Conservation (phyloP, 139 green algal genomes). For the Chlamydomonas eustigma region DNA sequence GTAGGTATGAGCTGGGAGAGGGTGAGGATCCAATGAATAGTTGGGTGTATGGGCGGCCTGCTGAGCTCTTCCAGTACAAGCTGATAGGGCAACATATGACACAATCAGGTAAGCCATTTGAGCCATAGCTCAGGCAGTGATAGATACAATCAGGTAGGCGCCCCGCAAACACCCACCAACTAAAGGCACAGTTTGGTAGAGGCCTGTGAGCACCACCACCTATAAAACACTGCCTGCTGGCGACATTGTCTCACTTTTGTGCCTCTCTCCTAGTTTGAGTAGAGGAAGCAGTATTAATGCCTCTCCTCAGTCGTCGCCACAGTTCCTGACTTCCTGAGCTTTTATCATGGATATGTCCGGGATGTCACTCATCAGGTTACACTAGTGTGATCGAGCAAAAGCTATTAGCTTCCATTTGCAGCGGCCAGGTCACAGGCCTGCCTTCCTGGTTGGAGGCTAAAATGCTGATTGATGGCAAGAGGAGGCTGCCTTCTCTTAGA, state of each 20-base stretch:
- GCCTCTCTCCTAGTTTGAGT: no score
- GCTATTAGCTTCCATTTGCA: background rate
- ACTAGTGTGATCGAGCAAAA: background rate
- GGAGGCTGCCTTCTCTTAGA: background rate
- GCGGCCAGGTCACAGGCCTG: background rate
- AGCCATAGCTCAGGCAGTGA: background rate
- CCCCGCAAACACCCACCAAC: no score
- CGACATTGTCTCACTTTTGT: no score
- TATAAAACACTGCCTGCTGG: no score
- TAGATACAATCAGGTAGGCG: background rate
- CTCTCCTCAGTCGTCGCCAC: no score
- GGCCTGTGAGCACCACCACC: no score
- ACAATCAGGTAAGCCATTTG: constrained; percentile 20
- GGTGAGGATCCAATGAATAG: constrained; percentile 27
- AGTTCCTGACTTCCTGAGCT: no score
- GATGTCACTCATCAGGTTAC: background rate
- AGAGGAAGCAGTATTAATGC: no score
- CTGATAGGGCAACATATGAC: constrained; percentile 20
- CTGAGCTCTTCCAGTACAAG: constrained; percentile 34
- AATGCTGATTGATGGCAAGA: background rate
- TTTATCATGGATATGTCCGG: background rate
- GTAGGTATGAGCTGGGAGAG: constrained; percentile 22
- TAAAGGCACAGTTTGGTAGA: no score
- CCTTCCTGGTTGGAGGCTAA: background rate
- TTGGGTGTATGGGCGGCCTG: constrained; percentile 24